These are phyloP conservation scores for Phytophthora citrophthora DNA, from an alignment of 352 stramenopile species.

Conservation along the genomic window DNA sequence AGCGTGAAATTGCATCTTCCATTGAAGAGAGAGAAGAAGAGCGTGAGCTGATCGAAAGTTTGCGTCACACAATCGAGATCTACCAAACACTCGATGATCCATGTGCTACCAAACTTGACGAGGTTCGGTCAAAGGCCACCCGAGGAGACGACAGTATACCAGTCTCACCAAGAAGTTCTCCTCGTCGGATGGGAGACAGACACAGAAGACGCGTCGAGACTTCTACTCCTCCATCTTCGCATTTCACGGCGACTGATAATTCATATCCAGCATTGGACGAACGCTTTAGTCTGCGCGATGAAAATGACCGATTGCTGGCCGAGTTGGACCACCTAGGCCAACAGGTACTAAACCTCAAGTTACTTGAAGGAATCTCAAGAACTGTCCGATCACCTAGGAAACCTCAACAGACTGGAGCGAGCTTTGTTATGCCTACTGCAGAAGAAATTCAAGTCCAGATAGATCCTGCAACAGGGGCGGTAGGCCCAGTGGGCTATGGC, in stretches of 20 bases:
- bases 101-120: slow-evolving; percentile 25
- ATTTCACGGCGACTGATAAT: slow-evolving; percentile 10
- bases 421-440: neutral
- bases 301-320: slow-evolving; percentile 52
- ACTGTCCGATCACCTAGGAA: slow-evolving; percentile 22
- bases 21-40: slow-evolving; percentile 55
- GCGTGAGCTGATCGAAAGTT: slow-evolving; percentile 61
- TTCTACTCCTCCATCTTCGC: slow-evolving; percentile 6
- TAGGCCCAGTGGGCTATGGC: slow-evolving; percentile 30
- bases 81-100: slow-evolving; percentile 71
- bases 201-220: slow-evolving; percentile 35
- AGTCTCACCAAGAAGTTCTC: slow-evolving; percentile 25
- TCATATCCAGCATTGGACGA: slow-evolving; percentile 29
- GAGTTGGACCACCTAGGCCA: slow-evolving; percentile 51
- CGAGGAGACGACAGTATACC: slow-evolving; percentile 27
- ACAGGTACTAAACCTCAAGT: slow-evolving; percentile 52
- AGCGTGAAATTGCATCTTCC: slow-evolving; percentile 30
- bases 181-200: slow-evolving; percentile 12
- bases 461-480: slow-evolving; percentile 11
- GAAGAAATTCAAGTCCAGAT: slow-evolving; percentile 18
- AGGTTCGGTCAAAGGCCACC: slow-evolving; percentile 7
- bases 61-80: slow-evolving; percentile 60
- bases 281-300: slow-evolving; percentile 52
- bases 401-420: slow-evolving; percentile 8
- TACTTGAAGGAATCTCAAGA: slow-evolving; percentile 32